A percentile compares a stretch with the other conserved stretches of the same genome.
Evolutionary conservation across 768 basidiomycete species (phyloP).

Genomic region (Psilocybe tampanensis): DNA sequence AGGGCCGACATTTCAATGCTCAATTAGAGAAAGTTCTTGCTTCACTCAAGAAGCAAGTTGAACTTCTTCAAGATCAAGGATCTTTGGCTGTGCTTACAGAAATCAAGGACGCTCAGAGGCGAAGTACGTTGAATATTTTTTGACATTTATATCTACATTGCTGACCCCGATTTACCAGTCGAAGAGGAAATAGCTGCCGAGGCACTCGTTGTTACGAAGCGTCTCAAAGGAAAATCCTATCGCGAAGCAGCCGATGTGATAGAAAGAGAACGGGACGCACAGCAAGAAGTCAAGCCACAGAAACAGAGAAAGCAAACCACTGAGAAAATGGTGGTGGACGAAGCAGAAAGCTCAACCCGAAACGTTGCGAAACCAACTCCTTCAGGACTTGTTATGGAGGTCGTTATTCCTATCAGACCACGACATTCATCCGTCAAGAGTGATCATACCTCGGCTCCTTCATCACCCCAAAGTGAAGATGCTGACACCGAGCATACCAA

Average conservation of each 20-base stretch:
- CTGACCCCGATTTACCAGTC: conserved; percentile 13
- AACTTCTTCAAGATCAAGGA: conserved; percentile 67
- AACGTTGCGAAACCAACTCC: conserved; percentile 25
- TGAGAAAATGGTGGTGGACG: background rate
- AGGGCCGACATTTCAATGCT: conserved; percentile 90
- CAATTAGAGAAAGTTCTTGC: conserved; percentile 65
- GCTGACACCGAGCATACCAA: conserved; percentile 41
- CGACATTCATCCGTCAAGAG: conserved; percentile 22
- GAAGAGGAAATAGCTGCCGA: conserved; percentile 52
- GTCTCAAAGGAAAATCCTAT: conserved; percentile 77
- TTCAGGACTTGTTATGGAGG: conserved; percentile 54
- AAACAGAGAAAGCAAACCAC: background rate
- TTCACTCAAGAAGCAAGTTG: conserved; percentile 65
- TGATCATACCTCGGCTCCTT: conserved; percentile 25
- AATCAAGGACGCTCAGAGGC: conserved; percentile 65
- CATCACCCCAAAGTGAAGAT: conserved; percentile 34
- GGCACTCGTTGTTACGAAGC: conserved; percentile 55
- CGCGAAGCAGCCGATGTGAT: conserved; percentile 53
- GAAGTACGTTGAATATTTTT: conserved; percentile 43
- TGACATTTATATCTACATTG: background rate
- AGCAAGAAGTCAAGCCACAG: conserved; percentile 6
- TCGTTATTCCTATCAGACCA: conserved; percentile 47
- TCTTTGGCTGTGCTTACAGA: conserved; percentile 59
- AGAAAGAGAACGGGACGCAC: conserved; percentile 10
- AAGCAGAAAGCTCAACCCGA: conserved; percentile 6